Percentiles rank a stretch among this genome's conserved stretches.
Conservation (phyloP, 768 basidiomycete genomes). For the Lentinula boryana region DNA sequence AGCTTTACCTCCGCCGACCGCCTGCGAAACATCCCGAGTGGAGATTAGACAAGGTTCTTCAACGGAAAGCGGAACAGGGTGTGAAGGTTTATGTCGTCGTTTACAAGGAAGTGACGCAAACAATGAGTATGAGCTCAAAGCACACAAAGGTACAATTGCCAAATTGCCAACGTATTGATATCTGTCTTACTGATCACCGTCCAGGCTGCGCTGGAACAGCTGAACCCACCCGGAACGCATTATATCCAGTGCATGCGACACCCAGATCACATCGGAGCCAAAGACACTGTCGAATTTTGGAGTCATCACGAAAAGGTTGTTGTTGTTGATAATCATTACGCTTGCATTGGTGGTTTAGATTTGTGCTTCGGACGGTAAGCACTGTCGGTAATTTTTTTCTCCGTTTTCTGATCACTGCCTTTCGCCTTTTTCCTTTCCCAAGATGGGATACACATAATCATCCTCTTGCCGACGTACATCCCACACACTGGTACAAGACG, state of each 20-base stretch:
- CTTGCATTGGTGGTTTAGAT: conserved; percentile 91
- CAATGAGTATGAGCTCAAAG: conserved; percentile 83
- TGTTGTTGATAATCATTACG: conserved; percentile 80
- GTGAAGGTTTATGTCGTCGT: conserved; percentile 90
- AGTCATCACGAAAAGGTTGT: conserved; percentile 93
- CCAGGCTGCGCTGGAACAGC: conserved; percentile 59
- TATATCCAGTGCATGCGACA: conserved; percentile 90
- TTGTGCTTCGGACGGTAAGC: conserved; percentile 79
- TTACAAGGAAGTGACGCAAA: conserved; percentile 94
- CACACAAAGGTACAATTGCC: conserved; percentile 64
- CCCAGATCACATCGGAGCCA: conserved; percentile 83
- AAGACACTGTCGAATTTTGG: conserved; percentile 84
- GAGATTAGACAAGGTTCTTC: conserved; percentile 79
- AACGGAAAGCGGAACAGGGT: conserved; percentile 87
- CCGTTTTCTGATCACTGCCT: neutral
- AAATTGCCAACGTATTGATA: neutral
- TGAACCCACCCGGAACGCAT: conserved; percentile 47
- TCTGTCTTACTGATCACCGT: neutral
- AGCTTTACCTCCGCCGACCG: conserved; percentile 90
- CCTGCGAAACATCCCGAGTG: conserved; percentile 81
- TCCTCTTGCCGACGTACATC: conserved; percentile 89
- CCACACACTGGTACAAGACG: conserved; percentile 68
- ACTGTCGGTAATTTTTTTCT: neutral
- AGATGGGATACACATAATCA: conserved; percentile 87
- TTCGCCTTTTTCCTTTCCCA: neutral